Percentiles rank a stretch among this genome's conserved stretches.
Evolutionary conservation across 2,329 filamentous ascomycete genomes (phyloP).

Genomic region (Aureobasidium namibiae): DNA sequence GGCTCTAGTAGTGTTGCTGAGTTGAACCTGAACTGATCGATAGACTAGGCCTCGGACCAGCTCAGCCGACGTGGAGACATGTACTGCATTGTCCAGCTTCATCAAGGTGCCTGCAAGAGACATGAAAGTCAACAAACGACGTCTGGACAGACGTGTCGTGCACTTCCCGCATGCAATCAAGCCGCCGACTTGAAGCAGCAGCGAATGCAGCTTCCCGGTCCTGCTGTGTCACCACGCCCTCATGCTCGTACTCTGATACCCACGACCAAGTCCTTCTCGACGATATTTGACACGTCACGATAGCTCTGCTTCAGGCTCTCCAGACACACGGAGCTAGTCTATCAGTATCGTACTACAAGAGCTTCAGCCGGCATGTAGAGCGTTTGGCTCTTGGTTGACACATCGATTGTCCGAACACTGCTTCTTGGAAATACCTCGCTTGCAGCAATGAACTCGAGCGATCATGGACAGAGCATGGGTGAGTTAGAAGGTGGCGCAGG

Average conservation of each 20-base stretch:
- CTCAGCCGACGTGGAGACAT: neutral
- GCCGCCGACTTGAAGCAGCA: neutral
- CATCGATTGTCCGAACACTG: neutral
- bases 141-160: neutral
- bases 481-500: neutral
- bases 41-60: neutral
- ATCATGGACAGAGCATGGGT: neutral
- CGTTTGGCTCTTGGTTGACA: neutral
- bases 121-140: neutral
- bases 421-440: neutral
- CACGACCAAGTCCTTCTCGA: neutral
- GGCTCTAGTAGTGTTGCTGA: neutral
- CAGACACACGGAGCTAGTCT: neutral
- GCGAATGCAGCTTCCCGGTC: neutral
- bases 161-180: neutral
- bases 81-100: slow-evolving; percentile 2
- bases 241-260: neutral
- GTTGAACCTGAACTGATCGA: neutral
- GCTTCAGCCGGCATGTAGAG: neutral
- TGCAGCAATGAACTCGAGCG: neutral
- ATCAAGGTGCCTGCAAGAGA: slow-evolving; percentile 1
- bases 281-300: neutral
- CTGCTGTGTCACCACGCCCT: neutral
- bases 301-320: neutral
- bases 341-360: neutral